Base-by-base conservation (phyloP, 2,329 filamentous ascomycete genomes). In the Cyclaneusma minus region DNA sequence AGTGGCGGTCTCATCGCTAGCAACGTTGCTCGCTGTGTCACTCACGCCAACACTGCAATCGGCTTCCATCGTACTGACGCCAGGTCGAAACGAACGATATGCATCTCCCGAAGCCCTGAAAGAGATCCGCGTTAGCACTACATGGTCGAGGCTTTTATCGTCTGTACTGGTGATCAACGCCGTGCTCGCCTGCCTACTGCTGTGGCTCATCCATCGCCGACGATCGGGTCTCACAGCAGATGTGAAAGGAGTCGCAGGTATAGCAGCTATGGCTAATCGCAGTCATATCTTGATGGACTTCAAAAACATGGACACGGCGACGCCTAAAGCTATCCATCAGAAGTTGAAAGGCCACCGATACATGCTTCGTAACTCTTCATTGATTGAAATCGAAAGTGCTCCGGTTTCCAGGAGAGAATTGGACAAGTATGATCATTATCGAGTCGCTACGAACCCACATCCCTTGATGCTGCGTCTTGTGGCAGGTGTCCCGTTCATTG, bases 261-360 rank as follows among this genome's bases (percentile, higher is more conserved):
- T 82, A 19, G 77, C 77, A 5, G 69, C 75, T 29, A 81, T 83
- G 75, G 76, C 77, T 7, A 76, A 78, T 3, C 67, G 68, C 33
- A 71, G 65, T 35, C 76, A 82, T 37, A 78, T 82, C 43, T 52
- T 82, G 35, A 71, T 70, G 49, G 77, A 83, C 42, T 82, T 83
- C 42, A 70, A 69, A 35, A 72, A 72, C 30, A 66, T 79, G 51
- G 77, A 83, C 42, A 66, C 68, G 1, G 73, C 68, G 6, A 68
- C 61, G 4, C 68, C 74, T 28, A 55, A 68, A 25, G 64, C 72
- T 27, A 81, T 83, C 21, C 76, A 82, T 44, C 57, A 68, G 25
- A 65, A 62, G 37, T 56, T 83, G n/a, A 71, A 70, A 33, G 50
- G 67, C 15, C 64, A 68, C 32, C 67, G 75, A 19, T 83, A 82